Evolutionary conservation across 2,329 filamentous ascomycete genomes (phyloP), one percentile per base, ranked within the genome.

Genomic region (Aspergillus transmontanensis): DNA sequence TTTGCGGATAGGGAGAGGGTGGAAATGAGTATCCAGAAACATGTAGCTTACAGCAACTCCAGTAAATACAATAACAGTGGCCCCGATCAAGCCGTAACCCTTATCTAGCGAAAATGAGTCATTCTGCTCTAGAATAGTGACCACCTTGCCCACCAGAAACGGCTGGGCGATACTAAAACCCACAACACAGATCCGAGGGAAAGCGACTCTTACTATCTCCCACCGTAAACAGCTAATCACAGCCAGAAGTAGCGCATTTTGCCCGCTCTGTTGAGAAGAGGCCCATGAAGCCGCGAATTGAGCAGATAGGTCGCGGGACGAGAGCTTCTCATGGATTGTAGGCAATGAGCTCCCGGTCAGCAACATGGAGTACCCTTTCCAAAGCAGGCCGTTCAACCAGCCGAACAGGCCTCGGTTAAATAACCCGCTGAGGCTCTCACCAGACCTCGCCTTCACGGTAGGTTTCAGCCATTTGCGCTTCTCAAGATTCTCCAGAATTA

Each of bases 351-450:
- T 59, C 2, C 46, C 62, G 26, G 58, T 56, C 21, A 68, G 50
- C 30, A 51, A 36, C 10, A 39, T 60, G 2, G 58, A 59, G 43
- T 66, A 46, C 2, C 68, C 69, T 46, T 59, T 66, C 56, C 63
- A 57, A 23, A 72, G 43, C 53, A 70, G 59, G 14, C 59, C 54
- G 57, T 70, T 69, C 54, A 83, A 74, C 82, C 82, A 85, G 68
- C 75, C 79, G 64, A 84, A 84, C 21, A 82, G 70, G 2, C 73
- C 73, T 26, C 77, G 72, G 59, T 71, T 81, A 64, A 81, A 79
- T 12, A 80, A 67, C 5, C 82, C 79, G 60, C 80, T 82, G 6
- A 81, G 82, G 36, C 78, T 79, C 67, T 86, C 84, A 0, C 70
- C 75, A 2, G 82, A 82, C 16, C 69, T 71, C 4, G 68, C 39